Evolutionary conservation across 2,329 filamentous ascomycete genomes (phyloP).

Genomic region (Fusarium sp.): DNA sequence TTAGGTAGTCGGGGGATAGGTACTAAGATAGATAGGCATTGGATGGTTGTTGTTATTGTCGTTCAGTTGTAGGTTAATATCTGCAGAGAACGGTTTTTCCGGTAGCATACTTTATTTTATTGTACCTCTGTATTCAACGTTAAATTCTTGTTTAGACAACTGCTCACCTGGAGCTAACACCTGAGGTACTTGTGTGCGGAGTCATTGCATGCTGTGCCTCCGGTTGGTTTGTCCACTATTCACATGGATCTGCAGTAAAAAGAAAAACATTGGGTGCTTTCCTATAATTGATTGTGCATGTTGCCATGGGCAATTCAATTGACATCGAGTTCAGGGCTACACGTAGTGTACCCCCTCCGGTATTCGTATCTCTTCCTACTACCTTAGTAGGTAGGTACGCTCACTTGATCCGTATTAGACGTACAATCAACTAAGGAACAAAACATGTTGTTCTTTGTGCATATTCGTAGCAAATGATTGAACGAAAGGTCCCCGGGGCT

Average conservation of each 20-base stretch:
- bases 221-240: not conserved
- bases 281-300: no score
- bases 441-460: constrained; percentile 6
- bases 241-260: not conserved
- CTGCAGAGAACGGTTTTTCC: constrained; percentile 1
- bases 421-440: constrained; percentile 7
- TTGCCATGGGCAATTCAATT: no score
- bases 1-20: no score
- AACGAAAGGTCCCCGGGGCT: constrained; percentile 11
- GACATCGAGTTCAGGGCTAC: no score
- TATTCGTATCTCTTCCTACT: no score
- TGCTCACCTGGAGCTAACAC: not conserved
- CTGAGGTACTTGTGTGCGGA: not conserved
- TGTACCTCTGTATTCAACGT: no score
- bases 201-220: constrained; percentile 10
- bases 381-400: no score
- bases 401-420: not conserved
- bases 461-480: constrained; percentile 5
- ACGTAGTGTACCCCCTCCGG: no score
- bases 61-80: not conserved
- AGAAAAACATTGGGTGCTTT: not conserved
- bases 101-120: not conserved
- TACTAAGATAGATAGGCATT: no score
- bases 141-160: not conserved
- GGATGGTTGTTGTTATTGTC: not conserved